Evolutionary conservation across 2,329 filamentous ascomycete species (phyloP), one percentile per base, ranked within the genome.

Genomic region (Cladorrhinum sp.): DNA sequence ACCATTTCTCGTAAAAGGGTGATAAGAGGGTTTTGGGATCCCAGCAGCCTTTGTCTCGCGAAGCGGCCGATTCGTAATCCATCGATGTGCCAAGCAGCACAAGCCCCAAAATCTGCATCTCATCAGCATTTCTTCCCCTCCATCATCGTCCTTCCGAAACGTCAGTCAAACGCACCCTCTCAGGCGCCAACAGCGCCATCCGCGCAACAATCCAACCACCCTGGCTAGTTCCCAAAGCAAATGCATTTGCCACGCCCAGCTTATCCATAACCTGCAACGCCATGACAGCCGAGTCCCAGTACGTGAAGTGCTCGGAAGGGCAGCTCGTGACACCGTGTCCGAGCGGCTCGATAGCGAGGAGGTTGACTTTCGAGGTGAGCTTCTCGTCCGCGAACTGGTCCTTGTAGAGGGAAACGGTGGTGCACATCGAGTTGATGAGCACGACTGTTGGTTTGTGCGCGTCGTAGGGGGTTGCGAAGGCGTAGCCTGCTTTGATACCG

Each of bases 211-310:
- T 74, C 80, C 80, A 83, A 2, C 80, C 81, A 21, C 81, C 81
- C 68, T 82, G 80, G 59, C 77, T 81, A 7, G 80, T 82, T n/a
- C 81, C 81, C 7, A 83, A 69, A 1, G 77, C 76, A 63, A 81
- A 83, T 0, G 79, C 80, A 72, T 78, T 78, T 18, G 73, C 55
- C 24, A 83, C 73, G 2, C 75, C 74, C 2, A 83, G 73, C 6
- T 75, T 75, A 42, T 84, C 78, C 76, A 86, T 74, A 1, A 83
- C 81, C 71, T 86, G 82, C 12, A 84, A 71, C 12, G 79, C 77
- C 79, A 86, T 79, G 61, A 76, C 71, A 49, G 81, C 81, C 3
- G 80, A 73, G 68, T 83, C 81, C 81, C 81, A 84, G 72, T 82
- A 82, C 1, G 79, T 83, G 66, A 81, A 84, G 61, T 81, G 77